Evolutionary conservation across 1,284 basidiomycete species (phyloP), one percentile per base, ranked within the genome.

Genomic region (Microbotryomycetes sp.): DNA sequence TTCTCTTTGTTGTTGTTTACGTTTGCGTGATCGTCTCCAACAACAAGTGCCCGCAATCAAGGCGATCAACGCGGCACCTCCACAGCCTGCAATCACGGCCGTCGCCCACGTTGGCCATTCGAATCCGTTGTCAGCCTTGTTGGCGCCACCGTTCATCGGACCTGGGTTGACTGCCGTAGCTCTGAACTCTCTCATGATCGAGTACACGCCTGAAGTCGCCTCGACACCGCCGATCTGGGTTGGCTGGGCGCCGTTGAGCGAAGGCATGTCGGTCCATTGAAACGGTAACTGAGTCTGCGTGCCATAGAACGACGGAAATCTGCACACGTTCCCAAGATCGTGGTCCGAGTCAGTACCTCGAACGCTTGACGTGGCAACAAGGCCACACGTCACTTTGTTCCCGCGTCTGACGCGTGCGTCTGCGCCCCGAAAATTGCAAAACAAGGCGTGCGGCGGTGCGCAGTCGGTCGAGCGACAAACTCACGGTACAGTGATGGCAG

Each of bases 31-130:
- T 4, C 22, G 9, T 19, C 61, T 26, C 56, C 61, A 62, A 42
- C 56, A 59, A 26, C 46, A 59, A 22, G 59, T 25, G 6, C 55
- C 64, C 30, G 42, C 22, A 29, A 56, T 29, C 30, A 58, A 4
- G 16, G 58, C 29, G 31, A 66, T 9, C 30, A 66, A 2, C 14
- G 56, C 51, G 12, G 50, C 45, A 5, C 51, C 64, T 22, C 64
- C 64, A 22, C 54, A 49, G 1, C 51, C 51, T 7, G 56, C 64
- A 31, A 60, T 60, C 16, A 66, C 64, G 12, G 46, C 58, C 19
- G 64, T 66, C 23, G 64, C 64, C 64, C 64, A 66, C 3, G 46
- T 52, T 12, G 64, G 64, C 64, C 64, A 66, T 6, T 52, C 32
- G 4, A 32, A 47, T 30, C 54, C 54, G 5, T 50, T 51, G 4